These are phyloP conservation scores for Lactarius tabidus DNA, from an alignment of 768 basidiomycete species.

Conservation along the genomic window DNA sequence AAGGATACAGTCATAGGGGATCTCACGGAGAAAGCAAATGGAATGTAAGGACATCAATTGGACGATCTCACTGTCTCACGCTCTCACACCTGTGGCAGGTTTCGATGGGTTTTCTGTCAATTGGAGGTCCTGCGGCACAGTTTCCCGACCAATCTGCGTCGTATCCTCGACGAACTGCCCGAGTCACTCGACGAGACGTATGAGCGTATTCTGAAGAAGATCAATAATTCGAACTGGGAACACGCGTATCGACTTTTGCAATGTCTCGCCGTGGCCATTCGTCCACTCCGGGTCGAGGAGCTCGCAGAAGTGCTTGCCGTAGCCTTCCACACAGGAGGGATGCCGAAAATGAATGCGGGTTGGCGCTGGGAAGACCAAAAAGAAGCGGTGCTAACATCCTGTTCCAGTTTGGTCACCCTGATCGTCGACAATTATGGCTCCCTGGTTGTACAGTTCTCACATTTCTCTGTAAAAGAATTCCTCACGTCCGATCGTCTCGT, in stretches of 20 bases:
- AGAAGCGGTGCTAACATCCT: no score
- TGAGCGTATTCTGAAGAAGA: not conserved
- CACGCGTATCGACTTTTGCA: not conserved
- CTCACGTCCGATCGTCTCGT: not conserved
- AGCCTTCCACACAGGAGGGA: not conserved
- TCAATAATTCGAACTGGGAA: not conserved
- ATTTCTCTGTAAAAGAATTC: no score
- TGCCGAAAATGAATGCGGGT: not conserved
- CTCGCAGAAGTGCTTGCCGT: not conserved
- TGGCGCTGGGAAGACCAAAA: not conserved
- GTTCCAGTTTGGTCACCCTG: no score
- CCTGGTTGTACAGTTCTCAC: no score
- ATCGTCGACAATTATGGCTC: no score
- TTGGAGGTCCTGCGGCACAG: not conserved
- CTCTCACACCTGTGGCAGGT: not conserved
- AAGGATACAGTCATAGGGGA: fast-evolving
- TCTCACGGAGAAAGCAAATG: not conserved
- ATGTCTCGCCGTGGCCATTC: no score
- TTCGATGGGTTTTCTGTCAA: not conserved
- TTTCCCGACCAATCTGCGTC: no score
- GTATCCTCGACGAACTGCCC: not conserved
- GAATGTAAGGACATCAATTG: not conserved
- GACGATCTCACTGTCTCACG: no score
- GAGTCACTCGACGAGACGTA: not conserved
- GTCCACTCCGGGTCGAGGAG: no score